A percentile compares a stretch with the other conserved stretches of the same genome.
Conservation (phyloP, 768 basidiomycete genomes). For the Psilocybe tampanensis region DNA sequence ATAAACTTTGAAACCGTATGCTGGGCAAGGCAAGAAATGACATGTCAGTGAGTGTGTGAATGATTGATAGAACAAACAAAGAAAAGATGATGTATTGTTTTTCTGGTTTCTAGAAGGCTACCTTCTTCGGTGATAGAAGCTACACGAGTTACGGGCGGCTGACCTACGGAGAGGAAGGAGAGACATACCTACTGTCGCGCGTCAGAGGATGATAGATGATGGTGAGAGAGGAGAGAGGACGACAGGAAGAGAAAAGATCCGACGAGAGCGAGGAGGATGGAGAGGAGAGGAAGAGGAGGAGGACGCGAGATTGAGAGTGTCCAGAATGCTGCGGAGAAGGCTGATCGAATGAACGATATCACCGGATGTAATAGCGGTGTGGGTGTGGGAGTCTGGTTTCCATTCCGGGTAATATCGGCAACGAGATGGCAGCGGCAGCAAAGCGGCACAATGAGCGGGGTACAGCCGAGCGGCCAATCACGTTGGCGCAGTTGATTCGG, state of each 20-base stretch:
- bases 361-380: slow-evolving; percentile 24
- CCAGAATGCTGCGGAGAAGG: slow-evolving; percentile 28
- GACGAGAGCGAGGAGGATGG: slow-evolving; percentile 18
- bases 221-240: slow-evolving; percentile 13
- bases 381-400: slow-evolving; percentile 21
- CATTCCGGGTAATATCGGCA: slow-evolving; percentile 13
- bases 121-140: slow-evolving; percentile 19
- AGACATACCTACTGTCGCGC: slow-evolving; percentile 9
- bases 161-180: slow-evolving; percentile 1
- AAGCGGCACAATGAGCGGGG: slow-evolving; percentile 21
- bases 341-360: slow-evolving; percentile 23
- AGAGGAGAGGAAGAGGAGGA: slow-evolving; percentile 5
- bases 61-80: slow-evolving; percentile 10
- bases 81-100: slow-evolving; percentile 5
- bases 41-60: slow-evolving; percentile 13
- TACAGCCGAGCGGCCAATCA: slow-evolving; percentile 15
- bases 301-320: too few species aligned
- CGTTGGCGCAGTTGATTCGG: slow-evolving; percentile 15
- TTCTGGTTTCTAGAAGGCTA: slow-evolving; percentile 4
- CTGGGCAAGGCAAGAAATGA: slow-evolving; percentile 8
- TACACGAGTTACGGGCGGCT: slow-evolving; percentile 16
- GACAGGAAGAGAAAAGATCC: slow-evolving; percentile 20
- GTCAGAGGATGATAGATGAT: slow-evolving; percentile 11
- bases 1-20: slow-evolving; percentile 8
- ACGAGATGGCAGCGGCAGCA: slow-evolving; percentile 16